These are phyloP conservation scores for Irpex sp. DNA, from an alignment of 1,284 basidiomycete genomes.

Conservation along the genomic window DNA sequence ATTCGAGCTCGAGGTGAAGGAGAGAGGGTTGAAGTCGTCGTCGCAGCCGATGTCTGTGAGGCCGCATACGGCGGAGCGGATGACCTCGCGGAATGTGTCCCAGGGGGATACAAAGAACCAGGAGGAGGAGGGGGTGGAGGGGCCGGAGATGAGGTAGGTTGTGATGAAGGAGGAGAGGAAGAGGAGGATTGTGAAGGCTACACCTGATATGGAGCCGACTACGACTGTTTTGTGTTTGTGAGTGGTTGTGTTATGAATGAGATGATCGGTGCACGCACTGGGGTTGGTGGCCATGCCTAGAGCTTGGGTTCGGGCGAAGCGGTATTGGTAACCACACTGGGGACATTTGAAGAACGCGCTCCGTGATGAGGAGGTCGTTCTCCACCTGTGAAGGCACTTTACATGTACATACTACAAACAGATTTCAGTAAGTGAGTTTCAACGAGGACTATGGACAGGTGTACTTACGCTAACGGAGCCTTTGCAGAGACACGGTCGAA, in stretches of 20 bases:
- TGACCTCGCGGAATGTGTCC: slow-evolving; percentile 54
- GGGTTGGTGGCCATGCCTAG: slow-evolving; percentile 71
- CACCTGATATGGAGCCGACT: slow-evolving; percentile 55
- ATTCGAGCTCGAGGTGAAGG: slow-evolving; percentile 2
- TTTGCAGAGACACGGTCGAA: slow-evolving; percentile 71
- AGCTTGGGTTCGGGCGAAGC: slow-evolving; percentile 61
- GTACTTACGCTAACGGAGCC: slow-evolving; percentile 70
- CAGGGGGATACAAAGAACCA: slow-evolving; percentile 50
- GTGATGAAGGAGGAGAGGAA: slow-evolving; percentile 68
- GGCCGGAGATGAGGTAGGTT: slow-evolving; percentile 55
- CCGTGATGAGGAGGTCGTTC: slow-evolving; percentile 48
- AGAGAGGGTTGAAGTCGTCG: slow-evolving; percentile 27
- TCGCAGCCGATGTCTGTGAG: slow-evolving; percentile 52
- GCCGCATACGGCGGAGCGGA: slow-evolving; percentile 58
- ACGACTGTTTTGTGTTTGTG: slow-evolving; percentile 44
- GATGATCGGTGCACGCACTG: slow-evolving; percentile 36
- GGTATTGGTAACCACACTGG: slow-evolving; percentile 71
- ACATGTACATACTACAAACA: slow-evolving; percentile 63
- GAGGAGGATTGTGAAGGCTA: slow-evolving; percentile 63
- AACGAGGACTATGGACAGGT: not conserved
- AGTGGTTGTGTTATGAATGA: slow-evolving; percentile 1
- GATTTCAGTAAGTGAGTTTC: slow-evolving; percentile 9
- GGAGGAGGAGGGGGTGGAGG: slow-evolving; percentile 27
- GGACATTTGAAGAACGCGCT: slow-evolving; percentile 70
- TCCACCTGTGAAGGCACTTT: slow-evolving; percentile 69